Conservation (phyloP, 176 grass and related monocot genomes). For the Tuctoria greenei region DNA sequence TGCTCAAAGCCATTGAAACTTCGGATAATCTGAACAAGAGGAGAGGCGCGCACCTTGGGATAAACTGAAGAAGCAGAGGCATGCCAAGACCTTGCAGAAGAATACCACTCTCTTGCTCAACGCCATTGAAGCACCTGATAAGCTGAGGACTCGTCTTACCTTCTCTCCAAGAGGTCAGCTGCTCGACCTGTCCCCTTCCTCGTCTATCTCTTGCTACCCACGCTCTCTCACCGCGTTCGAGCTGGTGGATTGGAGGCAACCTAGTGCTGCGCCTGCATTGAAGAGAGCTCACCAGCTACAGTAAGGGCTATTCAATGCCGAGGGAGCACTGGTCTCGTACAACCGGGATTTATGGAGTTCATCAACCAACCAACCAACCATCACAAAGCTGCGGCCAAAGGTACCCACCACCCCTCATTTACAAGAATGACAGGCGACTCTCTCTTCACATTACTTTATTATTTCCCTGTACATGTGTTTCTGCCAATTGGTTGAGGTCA, state of each 20-base stretch:
- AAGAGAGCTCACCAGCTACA: constrained; percentile 49
- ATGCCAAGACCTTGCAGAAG: constrained; percentile 37
- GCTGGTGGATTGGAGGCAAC: constrained; percentile 21
- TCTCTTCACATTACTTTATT: constrained; percentile 8
- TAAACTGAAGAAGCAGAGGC: constrained; percentile 39
- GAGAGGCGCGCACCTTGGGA: constrained; percentile 31
- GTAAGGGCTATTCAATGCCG: constrained; percentile 46
- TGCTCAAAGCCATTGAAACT: not conserved
- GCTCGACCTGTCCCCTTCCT: constrained; percentile 5
- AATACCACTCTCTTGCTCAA: constrained; percentile 1
- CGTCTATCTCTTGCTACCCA: constrained; percentile 7
- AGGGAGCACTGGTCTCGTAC: constrained; percentile 39
- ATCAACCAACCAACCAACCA: constrained; percentile 61
- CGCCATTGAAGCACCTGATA: constrained; percentile 33
- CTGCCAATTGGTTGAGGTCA: constrained; percentile 34
- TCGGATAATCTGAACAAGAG: constrained; percentile 9
- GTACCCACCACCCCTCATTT: constrained; percentile 33
- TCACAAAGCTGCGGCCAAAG: constrained; percentile 41
- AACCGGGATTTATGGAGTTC: constrained; percentile 62
- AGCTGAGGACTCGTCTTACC: not conserved
- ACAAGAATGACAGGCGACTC: constrained; percentile 37
- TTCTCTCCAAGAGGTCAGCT: not conserved
- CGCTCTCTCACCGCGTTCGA: constrained; percentile 19
- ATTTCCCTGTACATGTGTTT: constrained; percentile 9
- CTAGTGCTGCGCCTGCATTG: constrained; percentile 35